Conservation (phyloP, 202 grass and related monocot genomes). For the Hordeum pubiflorum region DNA sequence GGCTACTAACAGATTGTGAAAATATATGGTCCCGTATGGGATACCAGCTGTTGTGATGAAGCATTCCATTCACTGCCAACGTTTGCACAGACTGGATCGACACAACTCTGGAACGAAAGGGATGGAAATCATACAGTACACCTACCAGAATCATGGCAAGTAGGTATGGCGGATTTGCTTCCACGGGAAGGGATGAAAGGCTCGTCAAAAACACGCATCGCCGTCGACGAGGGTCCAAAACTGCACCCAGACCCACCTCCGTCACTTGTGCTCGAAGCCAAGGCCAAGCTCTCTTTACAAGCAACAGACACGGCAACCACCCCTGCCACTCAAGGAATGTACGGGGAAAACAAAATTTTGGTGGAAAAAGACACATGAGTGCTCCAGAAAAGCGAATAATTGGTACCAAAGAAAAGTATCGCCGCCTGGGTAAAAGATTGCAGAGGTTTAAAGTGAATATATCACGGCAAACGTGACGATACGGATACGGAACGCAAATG, state of each 20-base stretch:
- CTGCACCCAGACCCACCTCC: not conserved
- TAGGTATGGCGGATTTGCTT: conserved; percentile 12
- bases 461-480: not conserved
- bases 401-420: not conserved
- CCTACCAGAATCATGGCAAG: conserved; percentile 17
- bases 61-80: not conserved
- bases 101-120: not conserved
- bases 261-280: conserved; percentile 19
- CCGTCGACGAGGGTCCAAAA: not conserved
- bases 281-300: not conserved
- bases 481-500: not conserved
- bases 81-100: conserved; percentile 11
- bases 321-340: not conserved
- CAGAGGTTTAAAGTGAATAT: not conserved
- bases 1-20: too few relatives aligned
- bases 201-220: too few relatives aligned
- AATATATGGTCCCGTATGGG: too few relatives aligned
- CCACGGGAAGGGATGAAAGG: conserved; percentile 13
- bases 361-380: not conserved
- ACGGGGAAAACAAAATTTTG: not conserved
- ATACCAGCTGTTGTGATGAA: not conserved
- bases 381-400: not conserved
- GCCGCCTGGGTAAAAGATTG: not conserved
- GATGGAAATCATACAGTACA: not conserved
- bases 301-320: conserved; percentile 9